These are phyloP conservation scores for Pleurotus tuoliensis DNA, from an alignment of 768 basidiomycete species.

Conservation along the genomic window DNA sequence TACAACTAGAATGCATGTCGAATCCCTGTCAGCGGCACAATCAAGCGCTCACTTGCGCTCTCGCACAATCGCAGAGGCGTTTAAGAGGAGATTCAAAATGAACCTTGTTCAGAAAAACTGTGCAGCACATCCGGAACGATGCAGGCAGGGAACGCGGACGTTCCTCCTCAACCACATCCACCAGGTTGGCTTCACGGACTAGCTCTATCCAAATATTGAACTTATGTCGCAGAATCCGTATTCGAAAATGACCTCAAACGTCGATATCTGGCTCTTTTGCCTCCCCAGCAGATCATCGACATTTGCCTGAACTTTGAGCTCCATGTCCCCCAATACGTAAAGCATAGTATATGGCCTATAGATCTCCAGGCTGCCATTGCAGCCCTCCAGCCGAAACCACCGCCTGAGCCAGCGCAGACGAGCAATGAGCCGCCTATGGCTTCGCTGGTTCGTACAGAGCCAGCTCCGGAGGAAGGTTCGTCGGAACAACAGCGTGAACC, in stretches of 20 bases:
- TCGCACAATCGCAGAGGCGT: neutral
- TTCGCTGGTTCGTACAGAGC: conserved; percentile 14
- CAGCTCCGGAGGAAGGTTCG: conserved; percentile 22
- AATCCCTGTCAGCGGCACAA: neutral
- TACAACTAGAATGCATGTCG: neutral
- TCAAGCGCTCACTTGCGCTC: neutral
- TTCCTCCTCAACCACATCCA: conserved; percentile 21
- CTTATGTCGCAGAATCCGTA: conserved; percentile 15
- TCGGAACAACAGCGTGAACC: conserved; percentile 16
- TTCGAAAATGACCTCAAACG: conserved; percentile 62
- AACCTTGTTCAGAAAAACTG: conserved; percentile 73
- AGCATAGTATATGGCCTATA: conserved; percentile 66
- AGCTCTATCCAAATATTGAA: no score
- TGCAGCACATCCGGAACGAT: conserved; percentile 63
- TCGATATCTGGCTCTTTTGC: conserved; percentile 65
- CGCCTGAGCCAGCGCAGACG: conserved; percentile 21
- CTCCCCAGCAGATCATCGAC: conserved; percentile 71
- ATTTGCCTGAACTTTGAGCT: conserved; percentile 71
- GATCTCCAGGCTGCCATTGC: conserved; percentile 66
- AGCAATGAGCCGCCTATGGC: conserved; percentile 17
- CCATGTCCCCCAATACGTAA: conserved; percentile 62
- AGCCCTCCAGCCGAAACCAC: conserved; percentile 31
- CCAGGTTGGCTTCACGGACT: conserved; percentile 25
- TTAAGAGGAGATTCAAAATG: conserved; percentile 23
- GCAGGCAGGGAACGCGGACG: conserved; percentile 45